Evolutionary conservation across 2,329 filamentous ascomycete species (phyloP), one percentile per base, ranked within the genome.

Genomic region (Pseudocercospora cruenta): DNA sequence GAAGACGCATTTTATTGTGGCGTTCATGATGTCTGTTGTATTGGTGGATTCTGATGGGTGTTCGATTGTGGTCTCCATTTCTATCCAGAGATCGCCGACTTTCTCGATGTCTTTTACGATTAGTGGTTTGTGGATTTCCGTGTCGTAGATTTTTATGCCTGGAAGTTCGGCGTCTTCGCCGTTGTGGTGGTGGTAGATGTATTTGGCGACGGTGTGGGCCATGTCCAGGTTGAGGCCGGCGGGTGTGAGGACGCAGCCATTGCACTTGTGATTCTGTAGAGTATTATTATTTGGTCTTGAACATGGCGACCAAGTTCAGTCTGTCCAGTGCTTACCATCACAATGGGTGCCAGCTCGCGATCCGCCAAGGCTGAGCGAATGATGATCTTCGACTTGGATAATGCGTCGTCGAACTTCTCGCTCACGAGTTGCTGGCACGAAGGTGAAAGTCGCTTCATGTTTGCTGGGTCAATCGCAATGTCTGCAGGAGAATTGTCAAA

Each of bases 201-300:
- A 70, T 14, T 67, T 60, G n/a, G 69, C 69, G 16, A 72, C 70
- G 10, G 72, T 72, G 21, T 71, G 65, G 9, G 76, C 77, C 73
- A 79, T 78, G 51, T 78, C 76, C 0, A 74, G 72, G 60, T 78
- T 77, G 7, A 78, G 67, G 3, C 74, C 73, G 8, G 71, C 73
- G 6, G 78, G 73, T 24, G 70, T 75, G 8, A 80, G 71, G 2
- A 70, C 68, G 39, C 70, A 68, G 24, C 72, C 71, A 55, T 79
- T 79, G 63, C 78, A 75, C 24, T 72, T 70, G 69, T 79, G 78
- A 4, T 76, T 73, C 16, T 58, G 33, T 9, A 4, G 16, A n/a
- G 4, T 1, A 58, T 22, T 10, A 7, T 14, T 24, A 31, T 58
- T 58, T 2, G 43, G 21, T 10, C 10, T 10, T 16, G 4, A 55